Base-by-base conservation (phyloP, 306 rosid species). In the Corylus avellana region DNA sequence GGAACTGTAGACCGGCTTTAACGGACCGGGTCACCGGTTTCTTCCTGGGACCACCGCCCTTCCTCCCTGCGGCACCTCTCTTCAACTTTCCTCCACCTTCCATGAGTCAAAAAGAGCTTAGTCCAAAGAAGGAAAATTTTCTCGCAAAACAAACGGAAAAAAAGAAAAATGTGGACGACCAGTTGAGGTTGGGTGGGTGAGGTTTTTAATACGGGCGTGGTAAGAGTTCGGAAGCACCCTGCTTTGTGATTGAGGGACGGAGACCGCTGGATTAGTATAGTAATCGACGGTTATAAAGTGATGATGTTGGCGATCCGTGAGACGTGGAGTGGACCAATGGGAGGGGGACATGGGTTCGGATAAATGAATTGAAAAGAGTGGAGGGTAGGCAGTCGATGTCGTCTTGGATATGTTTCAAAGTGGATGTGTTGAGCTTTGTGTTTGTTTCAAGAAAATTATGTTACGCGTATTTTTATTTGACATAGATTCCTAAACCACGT, bases 1-100 rank as follows among this genome's bases (percentile, higher is more conserved):
- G 90, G 46, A 87, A 87, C 72, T 87, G 88, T 27, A 87, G 78
- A 22, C 90, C 88, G 48, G 86, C 90, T 61, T 68, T 87, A 11
- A 78, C 76, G 8, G 90, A 87, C 32, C 88, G 83, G 17, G 88
- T 39, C 18, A 87, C 88, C 7, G 88, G 72, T 72, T 87, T 87
- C 82, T 83, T 84, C 84, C 82, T 87, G 4, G 83, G 83, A 47
- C 78, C 88, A 16, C 85, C 88, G 6, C 81, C 88, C 8, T 55
- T 84, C 54, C 86, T 82, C 10, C 90, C 88, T 59, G 68, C 90
- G 1, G 86, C 85, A 6, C 90, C 90, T 68, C 73, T 84, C 88
- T 82, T 87, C 70, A 73, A 27, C 79, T 85, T 87, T 46, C 80
- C 84, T 0, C 85, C 78, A 39, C 78, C 1, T 4, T 80, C 87